A percentile compares a stretch with the other conserved stretches of the same genome.
phyloP scores from a whole-genome alignment of 371 early-diverging fungal genomes.

The Parasitella parasitica region DNA sequence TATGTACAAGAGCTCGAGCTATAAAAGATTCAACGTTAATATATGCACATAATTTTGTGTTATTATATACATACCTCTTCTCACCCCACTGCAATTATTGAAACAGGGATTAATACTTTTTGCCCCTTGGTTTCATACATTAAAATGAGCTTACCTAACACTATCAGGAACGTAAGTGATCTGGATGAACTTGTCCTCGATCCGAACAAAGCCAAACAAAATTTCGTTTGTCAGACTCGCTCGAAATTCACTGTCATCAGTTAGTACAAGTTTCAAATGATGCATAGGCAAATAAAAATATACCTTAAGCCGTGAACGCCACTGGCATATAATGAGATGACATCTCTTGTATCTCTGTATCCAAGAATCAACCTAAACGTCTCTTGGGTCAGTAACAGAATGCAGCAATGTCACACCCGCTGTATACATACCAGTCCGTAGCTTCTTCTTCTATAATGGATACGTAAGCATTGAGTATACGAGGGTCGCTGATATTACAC shows the following conservation, averaged over 20 bases:
- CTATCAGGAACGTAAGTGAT: constrained; percentile 69
- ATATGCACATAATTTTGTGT: not conserved
- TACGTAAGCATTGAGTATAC: constrained; percentile 61
- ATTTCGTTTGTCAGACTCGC: constrained; percentile 63
- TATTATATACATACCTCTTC: constrained; percentile 46
- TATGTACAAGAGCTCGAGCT: constrained; percentile 74
- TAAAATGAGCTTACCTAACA: constrained; percentile 52
- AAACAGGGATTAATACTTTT: not conserved
- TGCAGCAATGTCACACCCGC: too few species aligned
- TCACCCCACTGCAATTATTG: constrained; percentile 63
- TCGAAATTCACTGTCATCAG: constrained; percentile 58
- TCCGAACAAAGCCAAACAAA: constrained; percentile 62
- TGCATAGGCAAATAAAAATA: too few species aligned
- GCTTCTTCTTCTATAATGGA: constrained; percentile 55
- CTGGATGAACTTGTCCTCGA: constrained; percentile 63
- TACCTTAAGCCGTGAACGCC: constrained; percentile 59
- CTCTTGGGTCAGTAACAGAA: not conserved
- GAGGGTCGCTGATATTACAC: constrained; percentile 71
- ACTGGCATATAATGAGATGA: constrained; percentile 62
- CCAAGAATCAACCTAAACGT: constrained; percentile 64
- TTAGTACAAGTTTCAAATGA: too few species aligned
- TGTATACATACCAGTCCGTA: constrained; percentile 66
- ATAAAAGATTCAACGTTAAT: not conserved
- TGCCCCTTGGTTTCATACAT: not conserved
- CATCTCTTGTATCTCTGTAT: constrained; percentile 68